These are phyloP conservation scores for Mycena haematopus DNA, from an alignment of 768 basidiomycete species.

Conservation along the genomic window DNA sequence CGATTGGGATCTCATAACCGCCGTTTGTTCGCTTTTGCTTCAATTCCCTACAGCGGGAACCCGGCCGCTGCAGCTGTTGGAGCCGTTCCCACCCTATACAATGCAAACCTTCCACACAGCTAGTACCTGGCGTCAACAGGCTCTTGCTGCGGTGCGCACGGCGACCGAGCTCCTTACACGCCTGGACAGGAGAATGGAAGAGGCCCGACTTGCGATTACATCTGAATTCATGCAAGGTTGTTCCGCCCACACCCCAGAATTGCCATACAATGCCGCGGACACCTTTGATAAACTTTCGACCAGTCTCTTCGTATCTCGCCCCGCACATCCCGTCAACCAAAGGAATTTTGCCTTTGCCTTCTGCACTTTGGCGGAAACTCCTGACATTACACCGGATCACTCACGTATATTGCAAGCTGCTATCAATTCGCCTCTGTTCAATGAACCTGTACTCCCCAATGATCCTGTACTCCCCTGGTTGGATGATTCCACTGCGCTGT, in stretches of 20 bases:
- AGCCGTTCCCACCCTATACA: constrained; percentile 17
- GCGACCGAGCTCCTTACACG: constrained; percentile 13
- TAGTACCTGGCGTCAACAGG: constrained; percentile 6
- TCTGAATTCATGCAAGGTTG: constrained; percentile 21
- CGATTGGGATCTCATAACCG: constrained; percentile 23
- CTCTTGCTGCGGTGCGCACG: constrained; percentile 5
- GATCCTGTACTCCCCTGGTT: constrained; percentile 24
- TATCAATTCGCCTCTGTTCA: constrained; percentile 15
- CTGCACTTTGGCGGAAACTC: constrained; percentile 8
- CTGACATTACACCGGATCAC: constrained; percentile 2
- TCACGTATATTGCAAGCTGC: constrained; percentile 6
- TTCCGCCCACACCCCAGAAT: neutral
- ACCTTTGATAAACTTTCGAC: constrained; percentile 19
- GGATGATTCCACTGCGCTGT: constrained; percentile 11
- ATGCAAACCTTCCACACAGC: constrained; percentile 7
- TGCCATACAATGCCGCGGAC: constrained; percentile 20
- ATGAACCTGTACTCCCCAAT: constrained; percentile 14
- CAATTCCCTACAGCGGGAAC: constrained; percentile 8
- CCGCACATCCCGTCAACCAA: constrained; percentile 16
- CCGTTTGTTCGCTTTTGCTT: constrained; percentile 18
- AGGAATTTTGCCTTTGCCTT: constrained; percentile 17
- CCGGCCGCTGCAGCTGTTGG: constrained; percentile 12
- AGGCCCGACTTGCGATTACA: constrained; percentile 21
- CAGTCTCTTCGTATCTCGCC: constrained; percentile 8
- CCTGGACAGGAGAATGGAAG: constrained; percentile 21